Evolutionary conservation across 1,139 yeast species (phyloP).

Genomic region (Wickerhamomyces sp.): DNA sequence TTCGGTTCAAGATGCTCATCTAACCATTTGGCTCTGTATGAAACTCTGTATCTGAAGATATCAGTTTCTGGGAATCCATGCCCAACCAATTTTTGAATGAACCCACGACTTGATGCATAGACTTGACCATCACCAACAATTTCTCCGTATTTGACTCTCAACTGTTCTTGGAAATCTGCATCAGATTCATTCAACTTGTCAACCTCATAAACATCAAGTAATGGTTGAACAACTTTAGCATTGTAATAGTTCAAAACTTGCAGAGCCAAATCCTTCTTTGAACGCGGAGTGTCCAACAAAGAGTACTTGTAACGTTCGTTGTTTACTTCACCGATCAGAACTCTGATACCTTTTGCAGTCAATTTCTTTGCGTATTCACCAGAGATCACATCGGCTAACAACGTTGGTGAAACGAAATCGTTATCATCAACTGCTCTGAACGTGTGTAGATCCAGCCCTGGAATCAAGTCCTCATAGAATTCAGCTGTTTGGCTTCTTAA

Average conservation of each 20-base stretch:
- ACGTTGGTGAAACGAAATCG: slow-evolving; percentile 26
- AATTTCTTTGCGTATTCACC: slow-evolving; percentile 30
- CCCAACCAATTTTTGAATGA: slow-evolving; percentile 21
- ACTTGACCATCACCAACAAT: slow-evolving; percentile 37
- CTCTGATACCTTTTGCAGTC: slow-evolving; percentile 21
- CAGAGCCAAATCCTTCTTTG: slow-evolving; percentile 22
- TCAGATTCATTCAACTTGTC: slow-evolving; percentile 17
- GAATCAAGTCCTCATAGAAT: slow-evolving; percentile 26
- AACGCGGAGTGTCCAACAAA: slow-evolving; percentile 29
- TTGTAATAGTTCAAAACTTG: slow-evolving; percentile 36
- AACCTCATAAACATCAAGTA: slow-evolving; percentile 27
- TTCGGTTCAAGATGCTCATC: slow-evolving; percentile 25
- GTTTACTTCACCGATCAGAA: slow-evolving; percentile 35
- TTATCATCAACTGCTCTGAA: slow-evolving; percentile 37
- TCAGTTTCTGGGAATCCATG: slow-evolving; percentile 21
- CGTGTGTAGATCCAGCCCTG: slow-evolving; percentile 29
- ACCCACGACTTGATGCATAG: slow-evolving; percentile 32
- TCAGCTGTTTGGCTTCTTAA: slow-evolving; percentile 22
- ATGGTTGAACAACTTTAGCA: slow-evolving; percentile 23
- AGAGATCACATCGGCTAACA: slow-evolving; percentile 28
- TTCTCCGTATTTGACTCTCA: slow-evolving; percentile 27
- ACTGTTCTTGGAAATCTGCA: slow-evolving; percentile 18
- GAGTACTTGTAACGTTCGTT: slow-evolving; percentile 33
- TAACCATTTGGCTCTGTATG: slow-evolving; percentile 28
- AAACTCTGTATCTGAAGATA: slow-evolving; percentile 29